These are phyloP conservation scores for Emmonsiellopsis sp. DNA, from an alignment of 2,329 filamentous ascomycete genomes.

Conservation along the genomic window DNA sequence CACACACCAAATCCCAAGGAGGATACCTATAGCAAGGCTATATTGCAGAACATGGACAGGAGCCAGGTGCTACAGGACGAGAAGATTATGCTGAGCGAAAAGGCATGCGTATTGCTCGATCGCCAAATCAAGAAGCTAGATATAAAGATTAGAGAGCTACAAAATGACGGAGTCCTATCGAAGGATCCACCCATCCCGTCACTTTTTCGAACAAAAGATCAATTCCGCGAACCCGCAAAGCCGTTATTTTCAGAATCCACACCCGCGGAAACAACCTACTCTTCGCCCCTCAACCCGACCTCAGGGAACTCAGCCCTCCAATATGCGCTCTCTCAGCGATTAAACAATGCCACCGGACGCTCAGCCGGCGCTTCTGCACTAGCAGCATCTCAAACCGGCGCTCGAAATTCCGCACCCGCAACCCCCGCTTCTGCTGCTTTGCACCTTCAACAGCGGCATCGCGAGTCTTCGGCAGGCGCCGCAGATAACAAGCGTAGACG, in stretches of 20 bases:
- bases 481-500: conserved; percentile 51
- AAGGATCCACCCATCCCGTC: conserved; percentile 53
- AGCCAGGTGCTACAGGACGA: conserved; percentile 52
- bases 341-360: conserved; percentile 31
- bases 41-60: conserved; percentile 50
- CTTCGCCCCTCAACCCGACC: conserved; percentile 44
- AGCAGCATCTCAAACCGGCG: conserved; percentile 27
- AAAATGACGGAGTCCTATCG: conserved; percentile 50
- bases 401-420: conserved; percentile 36
- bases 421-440: conserved; percentile 31
- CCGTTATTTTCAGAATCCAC: conserved; percentile 41
- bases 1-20: conserved; percentile 56
- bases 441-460: conserved; percentile 38
- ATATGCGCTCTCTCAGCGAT: conserved; percentile 42
- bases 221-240: conserved; percentile 37
- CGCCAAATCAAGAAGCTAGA: conserved; percentile 56
- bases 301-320: conserved; percentile 48
- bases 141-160: conserved; percentile 51
- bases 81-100: conserved; percentile 53
- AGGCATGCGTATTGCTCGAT: conserved; percentile 51
- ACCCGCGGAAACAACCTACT: conserved; percentile 33
- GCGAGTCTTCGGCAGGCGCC: conserved; percentile 48
- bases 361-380: conserved; percentile 28
- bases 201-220: conserved; percentile 39
- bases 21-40: conserved; percentile 49